Evolutionary conservation across 495 filamentous ascomycete species (phyloP).

Genomic region (Trichoderma virens): DNA sequence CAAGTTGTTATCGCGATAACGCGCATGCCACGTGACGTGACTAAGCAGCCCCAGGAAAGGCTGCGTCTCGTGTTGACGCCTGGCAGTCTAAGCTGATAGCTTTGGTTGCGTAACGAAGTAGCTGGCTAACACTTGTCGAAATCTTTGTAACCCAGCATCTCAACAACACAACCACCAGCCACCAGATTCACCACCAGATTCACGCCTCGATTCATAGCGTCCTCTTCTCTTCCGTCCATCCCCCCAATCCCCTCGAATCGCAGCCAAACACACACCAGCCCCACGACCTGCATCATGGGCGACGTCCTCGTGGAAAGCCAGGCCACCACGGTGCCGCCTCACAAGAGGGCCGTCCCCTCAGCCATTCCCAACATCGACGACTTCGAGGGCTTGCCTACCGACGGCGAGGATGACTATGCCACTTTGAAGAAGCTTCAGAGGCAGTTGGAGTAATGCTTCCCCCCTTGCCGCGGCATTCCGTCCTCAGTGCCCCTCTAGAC

Average conservation of each 20-base stretch:
- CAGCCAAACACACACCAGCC: too few relatives aligned
- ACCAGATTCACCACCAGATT: background rate
- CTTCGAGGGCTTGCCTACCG: constrained; percentile 70
- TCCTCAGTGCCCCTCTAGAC: background rate
- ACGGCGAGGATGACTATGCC: constrained; percentile 87
- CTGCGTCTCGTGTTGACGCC: constrained; percentile 5
- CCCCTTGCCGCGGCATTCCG: constrained; percentile 9
- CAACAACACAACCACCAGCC: background rate
- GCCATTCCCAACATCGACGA: constrained; percentile 84
- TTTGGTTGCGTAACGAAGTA: constrained; percentile 8
- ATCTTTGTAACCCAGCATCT: background rate
- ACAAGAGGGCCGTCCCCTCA: constrained; percentile 72
- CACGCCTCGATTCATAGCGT: background rate
- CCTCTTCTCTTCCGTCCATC: too few relatives aligned
- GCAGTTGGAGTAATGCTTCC: constrained; percentile 67
- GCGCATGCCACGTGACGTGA: background rate
- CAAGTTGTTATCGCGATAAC: constrained; percentile 4
- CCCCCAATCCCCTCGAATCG: too few relatives aligned
- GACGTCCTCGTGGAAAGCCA: constrained; percentile 78
- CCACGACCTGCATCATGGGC: constrained; percentile 53
- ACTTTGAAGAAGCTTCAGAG: constrained; percentile 91
- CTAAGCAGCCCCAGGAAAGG: background rate
- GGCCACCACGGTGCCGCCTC: constrained; percentile 59
- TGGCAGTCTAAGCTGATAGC: background rate
- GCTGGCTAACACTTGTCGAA: background rate